Evolutionary conservation across 2,329 filamentous ascomycete species (phyloP).

Genomic region (Trichoderma simmonsii): DNA sequence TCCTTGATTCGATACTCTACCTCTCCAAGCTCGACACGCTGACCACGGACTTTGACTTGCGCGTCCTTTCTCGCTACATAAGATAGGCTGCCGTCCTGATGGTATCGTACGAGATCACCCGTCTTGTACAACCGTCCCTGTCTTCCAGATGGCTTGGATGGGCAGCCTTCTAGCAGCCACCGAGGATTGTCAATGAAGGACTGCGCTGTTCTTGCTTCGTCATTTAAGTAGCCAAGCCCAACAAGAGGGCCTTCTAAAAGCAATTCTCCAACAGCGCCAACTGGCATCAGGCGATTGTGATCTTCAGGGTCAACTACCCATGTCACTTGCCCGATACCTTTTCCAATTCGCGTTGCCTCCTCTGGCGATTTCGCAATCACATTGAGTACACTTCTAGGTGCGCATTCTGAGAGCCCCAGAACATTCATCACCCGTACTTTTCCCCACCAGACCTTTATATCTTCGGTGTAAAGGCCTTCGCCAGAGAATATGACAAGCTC

Average conservation of each 20-base stretch:
- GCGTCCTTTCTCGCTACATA: constrained; percentile 26
- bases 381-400: too few relatives aligned
- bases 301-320: constrained; percentile 43
- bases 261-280: constrained; percentile 43
- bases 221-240: constrained; percentile 50
- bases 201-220: constrained; percentile 47
- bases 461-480: too few relatives aligned
- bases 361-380: too few relatives aligned
- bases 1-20: constrained; percentile 9
- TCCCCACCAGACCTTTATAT: too few relatives aligned
- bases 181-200: constrained; percentile 48
- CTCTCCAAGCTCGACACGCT: constrained; percentile 22
- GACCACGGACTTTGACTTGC: constrained; percentile 30
- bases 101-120: too few relatives aligned
- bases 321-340: constrained; percentile 5
- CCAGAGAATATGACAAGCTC: too few relatives aligned
- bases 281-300: constrained; percentile 37
- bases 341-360: constrained; percentile 28
- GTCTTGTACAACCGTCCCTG: too few relatives aligned
- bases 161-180: constrained; percentile 40
- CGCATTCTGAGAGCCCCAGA: too few relatives aligned
- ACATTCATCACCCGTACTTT: too few relatives aligned
- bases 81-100: background rate
- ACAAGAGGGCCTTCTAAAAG: constrained; percentile 50
- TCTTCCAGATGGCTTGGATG: constrained; percentile 14